Evolutionary conservation across 306 rosid genomes (phyloP).

Genomic region (Canavalia ensiformis): DNA sequence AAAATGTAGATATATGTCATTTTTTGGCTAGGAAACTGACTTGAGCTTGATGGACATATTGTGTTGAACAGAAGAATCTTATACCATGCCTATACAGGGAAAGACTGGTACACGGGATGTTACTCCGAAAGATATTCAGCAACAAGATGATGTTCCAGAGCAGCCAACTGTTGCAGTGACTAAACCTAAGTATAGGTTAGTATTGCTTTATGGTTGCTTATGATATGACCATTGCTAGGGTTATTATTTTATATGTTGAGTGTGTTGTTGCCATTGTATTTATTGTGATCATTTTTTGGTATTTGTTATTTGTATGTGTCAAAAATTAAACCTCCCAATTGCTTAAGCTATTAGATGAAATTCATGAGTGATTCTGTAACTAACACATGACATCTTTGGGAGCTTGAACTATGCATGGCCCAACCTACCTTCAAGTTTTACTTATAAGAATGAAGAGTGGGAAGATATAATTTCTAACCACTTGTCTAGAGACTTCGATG

Average conservation of each 20-base stretch:
- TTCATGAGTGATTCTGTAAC: slow-evolving; percentile 6
- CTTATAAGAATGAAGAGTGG: background rate
- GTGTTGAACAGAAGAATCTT: slow-evolving; percentile 71
- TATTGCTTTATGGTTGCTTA: slow-evolving; percentile 10
- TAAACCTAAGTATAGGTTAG: slow-evolving; percentile 85
- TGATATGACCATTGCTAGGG: slow-evolving; percentile 17
- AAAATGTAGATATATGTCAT: slow-evolving; percentile 12
- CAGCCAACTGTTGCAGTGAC: slow-evolving; percentile 47
- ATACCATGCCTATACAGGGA: slow-evolving; percentile 53
- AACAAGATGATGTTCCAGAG: slow-evolving; percentile 45
- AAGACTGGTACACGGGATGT: slow-evolving; percentile 35
- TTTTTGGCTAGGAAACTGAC: slow-evolving; percentile 36
- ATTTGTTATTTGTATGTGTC: background rate
- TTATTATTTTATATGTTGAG: background rate
- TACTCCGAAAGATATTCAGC: slow-evolving; percentile 50
- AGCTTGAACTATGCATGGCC: background rate
- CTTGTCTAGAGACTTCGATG: background rate
- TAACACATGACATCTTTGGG: background rate
- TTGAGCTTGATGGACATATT: slow-evolving; percentile 41
- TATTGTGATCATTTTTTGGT: slow-evolving; percentile 23
- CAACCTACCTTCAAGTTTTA: background rate
- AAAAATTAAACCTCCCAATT: background rate
- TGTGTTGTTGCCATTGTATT: background rate
- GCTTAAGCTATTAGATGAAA: slow-evolving; percentile 32
- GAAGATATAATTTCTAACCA: background rate